Base-by-base conservation (phyloP, 2,329 filamentous ascomycete genomes). In the Furcasterigmium furcatum region DNA sequence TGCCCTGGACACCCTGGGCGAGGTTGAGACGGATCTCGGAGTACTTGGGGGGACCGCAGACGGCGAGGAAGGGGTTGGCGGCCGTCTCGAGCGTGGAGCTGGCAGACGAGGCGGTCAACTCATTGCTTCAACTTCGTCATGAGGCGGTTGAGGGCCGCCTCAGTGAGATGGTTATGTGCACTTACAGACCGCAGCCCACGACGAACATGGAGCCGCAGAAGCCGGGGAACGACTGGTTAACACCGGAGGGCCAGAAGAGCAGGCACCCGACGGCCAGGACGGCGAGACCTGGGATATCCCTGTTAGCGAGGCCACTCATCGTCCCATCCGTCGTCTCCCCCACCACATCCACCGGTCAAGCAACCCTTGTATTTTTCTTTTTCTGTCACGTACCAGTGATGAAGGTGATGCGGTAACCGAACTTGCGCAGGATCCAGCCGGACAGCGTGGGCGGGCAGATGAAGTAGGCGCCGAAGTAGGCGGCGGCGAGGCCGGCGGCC, bases 331-430 rank as follows among this genome's bases (percentile, higher is more conserved):
- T n/a, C n/a, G n/a, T n/a, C n/a, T n/a, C n/a, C n/a, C n/a, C n/a
- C n/a, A n/a, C n/a, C n/a, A n/a, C n/a, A n/a, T n/a, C n/a, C n/a
- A n/a, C n/a, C n/a, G n/a, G n/a, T n/a, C n/a, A n/a, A n/a, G n/a
- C n/a, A n/a, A n/a, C n/a, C n/a, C n/a, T n/a, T n/a, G n/a, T n/a
- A n/a, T n/a, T n/a, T n/a, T n/a, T 27, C 24, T 27, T 27, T 12
- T 7, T 27, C 24, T 16, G 4, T 18, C 16, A 16, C 34, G 5
- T 36, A 22, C 36, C 82, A 54, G 78, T 75, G 57, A 88, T 86
- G 61, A 88, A 87, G 27, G 83, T 84, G 46, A 77, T 76, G 43
- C 82, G 77, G 62, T 85, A 87, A 14, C 84, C 84, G 54, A 74
- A 85, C 50, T 75, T 74, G 25, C 83, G 79, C 12, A 88, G 73